These are phyloP conservation scores for Claviceps sp. DNA, from an alignment of 2,329 filamentous ascomycete species.

Conservation along the genomic window DNA sequence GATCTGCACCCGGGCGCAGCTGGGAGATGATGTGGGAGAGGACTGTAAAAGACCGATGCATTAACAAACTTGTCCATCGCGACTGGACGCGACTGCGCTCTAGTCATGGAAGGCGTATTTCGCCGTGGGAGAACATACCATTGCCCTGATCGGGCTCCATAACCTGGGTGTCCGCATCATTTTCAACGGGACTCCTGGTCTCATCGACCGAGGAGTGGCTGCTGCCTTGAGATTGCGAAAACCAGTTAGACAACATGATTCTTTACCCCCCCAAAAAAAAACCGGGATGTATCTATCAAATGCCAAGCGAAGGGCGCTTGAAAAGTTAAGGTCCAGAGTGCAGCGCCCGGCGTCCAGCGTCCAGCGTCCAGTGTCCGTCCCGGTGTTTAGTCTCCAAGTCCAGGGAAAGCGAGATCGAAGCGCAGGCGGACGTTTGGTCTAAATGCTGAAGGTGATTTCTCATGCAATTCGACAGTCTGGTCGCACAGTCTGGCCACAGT, in stretches of 20 bases:
- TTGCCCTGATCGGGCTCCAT: constrained; percentile 91
- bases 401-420: neutral
- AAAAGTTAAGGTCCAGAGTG: too few relatives aligned
- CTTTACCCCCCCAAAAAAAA: neutral
- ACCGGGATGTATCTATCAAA: too few relatives aligned
- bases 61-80: neutral
- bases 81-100: neutral
- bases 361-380: neutral
- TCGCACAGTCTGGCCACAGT: neutral
- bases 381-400: neutral
- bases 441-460: neutral
- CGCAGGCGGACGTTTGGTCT: neutral
- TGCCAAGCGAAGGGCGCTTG: too few relatives aligned
- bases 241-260: constrained; percentile 30
- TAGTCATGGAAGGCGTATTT: neutral
- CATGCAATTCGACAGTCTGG: neutral
- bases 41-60: constrained; percentile 37
- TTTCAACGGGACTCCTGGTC: constrained; percentile 22
- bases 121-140: constrained; percentile 41
- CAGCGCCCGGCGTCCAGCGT: too few relatives aligned
- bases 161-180: constrained; percentile 60
- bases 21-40: constrained; percentile 96
- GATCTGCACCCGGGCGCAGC: constrained; percentile 83
- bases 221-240: constrained; percentile 28
- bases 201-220: constrained; percentile 46